Evolutionary conservation across 1,284 basidiomycete genomes (phyloP).

Genomic region (Ganoderma sp.): DNA sequence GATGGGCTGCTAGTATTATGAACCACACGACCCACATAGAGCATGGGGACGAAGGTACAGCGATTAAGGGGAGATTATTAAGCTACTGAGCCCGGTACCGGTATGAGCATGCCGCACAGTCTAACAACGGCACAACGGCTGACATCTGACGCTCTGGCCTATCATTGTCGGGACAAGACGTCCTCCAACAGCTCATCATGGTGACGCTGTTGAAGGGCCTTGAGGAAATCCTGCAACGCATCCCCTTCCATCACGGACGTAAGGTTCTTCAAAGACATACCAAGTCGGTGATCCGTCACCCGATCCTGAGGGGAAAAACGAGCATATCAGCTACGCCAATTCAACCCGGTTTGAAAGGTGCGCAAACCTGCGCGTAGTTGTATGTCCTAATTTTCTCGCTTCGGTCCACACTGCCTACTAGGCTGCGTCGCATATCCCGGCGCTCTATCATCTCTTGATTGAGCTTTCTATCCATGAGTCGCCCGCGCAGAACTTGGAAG

Average conservation of each 20-base stretch:
- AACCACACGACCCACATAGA: conserved; percentile 5
- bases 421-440: conserved; percentile 70
- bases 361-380: conserved; percentile 81
- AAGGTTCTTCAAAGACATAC: conserved; percentile 78
- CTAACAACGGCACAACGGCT: conserved; percentile 7
- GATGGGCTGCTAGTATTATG: conserved; percentile 7
- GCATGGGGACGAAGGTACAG: conserved; percentile 2
- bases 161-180: conserved; percentile 40
- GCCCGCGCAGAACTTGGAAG: conserved; percentile 84
- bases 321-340: neutral
- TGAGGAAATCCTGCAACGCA: conserved; percentile 67
- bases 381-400: conserved; percentile 95
- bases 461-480: conserved; percentile 82
- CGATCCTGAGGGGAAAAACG: conserved; percentile 63
- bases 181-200: conserved; percentile 73
- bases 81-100: neutral
- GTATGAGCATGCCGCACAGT: neutral
- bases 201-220: conserved; percentile 69
- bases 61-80: neutral
- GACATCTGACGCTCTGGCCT: neutral
- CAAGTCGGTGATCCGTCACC: conserved; percentile 90
- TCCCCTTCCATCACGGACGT: conserved; percentile 81
- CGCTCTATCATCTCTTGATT: conserved; percentile 72
- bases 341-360: neutral
- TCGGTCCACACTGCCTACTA: conserved; percentile 82